Base-by-base conservation (phyloP, 257 asterid species). In the Linaria vulgaris region DNA sequence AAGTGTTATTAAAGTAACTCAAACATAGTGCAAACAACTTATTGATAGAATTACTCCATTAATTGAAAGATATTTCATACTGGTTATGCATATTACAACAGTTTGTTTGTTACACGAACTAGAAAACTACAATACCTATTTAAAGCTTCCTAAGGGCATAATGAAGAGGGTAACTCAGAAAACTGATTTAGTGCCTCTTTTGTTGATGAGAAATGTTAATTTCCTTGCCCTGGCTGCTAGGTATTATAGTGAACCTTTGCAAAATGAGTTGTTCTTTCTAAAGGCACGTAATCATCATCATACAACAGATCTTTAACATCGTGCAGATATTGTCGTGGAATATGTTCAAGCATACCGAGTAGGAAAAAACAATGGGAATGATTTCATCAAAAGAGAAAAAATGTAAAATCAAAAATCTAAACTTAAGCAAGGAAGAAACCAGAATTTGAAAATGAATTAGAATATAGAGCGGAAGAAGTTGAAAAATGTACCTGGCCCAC, bases 401-500 rank as follows among this genome's bases (percentile, higher is more conserved):
- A 12, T n/a, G n/a, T n/a, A n/a, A n/a, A n/a, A n/a, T n/a, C n/a
- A 44, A 2, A 6, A 27, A 25, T 52, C 59, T 22, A 45, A 66
- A 50, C 56, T 45, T 41, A 22, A 9, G 22, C 67, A 61, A 44
- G 9, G 25, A 44, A 46, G 46, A 9, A 45, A 23, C 61, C 15
- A 49, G 20, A 54, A 17, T 45, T 65, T 22, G 59, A 41, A 57
- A 68, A 56, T 8, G 44, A 41, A 31, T 41, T 10, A 20, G 59
- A 63, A 62, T 46, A 45, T 61, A 14, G 72, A 66, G 10, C 55
- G 56, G 59, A 38, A 55, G 23, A 47, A 61, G 47, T 50, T 43
- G 48, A 48, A 50, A 50, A 51, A 69, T 72, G 23, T 48, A 94
- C 99, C 99, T 94, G 99, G 70, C 95, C 97, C 22, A 90, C 94